Percentiles rank a stretch among this genome's conserved stretches.
Evolutionary conservation across 371 early-diverging fungal species (phyloP).

Genomic region (Apophysomyces sp.): DNA sequence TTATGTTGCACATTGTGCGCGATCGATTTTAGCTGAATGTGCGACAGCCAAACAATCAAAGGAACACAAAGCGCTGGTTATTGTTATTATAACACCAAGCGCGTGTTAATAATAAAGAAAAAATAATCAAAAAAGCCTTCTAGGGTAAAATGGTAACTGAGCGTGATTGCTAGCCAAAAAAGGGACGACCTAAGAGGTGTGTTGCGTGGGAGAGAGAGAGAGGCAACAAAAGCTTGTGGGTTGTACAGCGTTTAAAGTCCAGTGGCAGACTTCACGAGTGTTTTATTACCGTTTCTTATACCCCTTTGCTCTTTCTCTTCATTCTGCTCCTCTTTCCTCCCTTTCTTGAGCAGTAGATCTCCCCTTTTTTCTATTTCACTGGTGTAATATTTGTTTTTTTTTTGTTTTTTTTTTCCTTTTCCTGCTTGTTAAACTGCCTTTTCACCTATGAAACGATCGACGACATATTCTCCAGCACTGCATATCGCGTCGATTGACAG

Average conservation of each 20-base stretch:
- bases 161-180: not conserved
- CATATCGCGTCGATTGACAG: not conserved
- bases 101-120: not conserved
- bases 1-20: not conserved
- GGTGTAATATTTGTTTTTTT: slow-evolving; percentile 1
- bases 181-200: not conserved
- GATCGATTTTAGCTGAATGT: not conserved
- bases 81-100: not conserved
- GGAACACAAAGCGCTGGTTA: not conserved
- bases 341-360: not conserved
- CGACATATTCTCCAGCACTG: not conserved
- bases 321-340: not conserved
- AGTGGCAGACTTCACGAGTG: not conserved
- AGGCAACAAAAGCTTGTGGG: not conserved
- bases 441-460: slow-evolving; percentile 7
- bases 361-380: not conserved
- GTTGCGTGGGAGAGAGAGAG: not conserved
- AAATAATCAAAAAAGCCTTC: not conserved
- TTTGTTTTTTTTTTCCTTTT: not conserved
- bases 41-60: not conserved
- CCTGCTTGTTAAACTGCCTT: slow-evolving; percentile 3
- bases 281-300: not conserved
- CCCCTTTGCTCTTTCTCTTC: not conserved
- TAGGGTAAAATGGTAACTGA: not conserved
- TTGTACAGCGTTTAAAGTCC: not conserved